These are phyloP conservation scores for Periglandula ipomoeae DNA, from an alignment of 2,329 filamentous ascomycete genomes.

Conservation along the genomic window DNA sequence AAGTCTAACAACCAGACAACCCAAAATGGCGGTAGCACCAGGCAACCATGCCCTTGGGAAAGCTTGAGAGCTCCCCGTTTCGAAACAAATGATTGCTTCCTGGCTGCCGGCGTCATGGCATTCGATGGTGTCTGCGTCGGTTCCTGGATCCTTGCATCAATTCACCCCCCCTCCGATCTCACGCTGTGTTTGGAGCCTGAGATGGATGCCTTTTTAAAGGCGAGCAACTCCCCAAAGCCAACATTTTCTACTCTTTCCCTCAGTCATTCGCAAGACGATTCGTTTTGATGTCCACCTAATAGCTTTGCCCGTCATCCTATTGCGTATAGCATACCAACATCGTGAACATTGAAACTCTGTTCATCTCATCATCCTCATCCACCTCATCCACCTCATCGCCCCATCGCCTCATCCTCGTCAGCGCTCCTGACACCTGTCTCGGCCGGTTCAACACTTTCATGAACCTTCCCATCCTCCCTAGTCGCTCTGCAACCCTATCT, in stretches of 20 bases:
- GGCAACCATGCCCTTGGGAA: slow-evolving; percentile 21
- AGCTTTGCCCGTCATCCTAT: slow-evolving; percentile 1
- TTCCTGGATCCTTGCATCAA: slow-evolving; percentile 10
- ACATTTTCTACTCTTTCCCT: background rate
- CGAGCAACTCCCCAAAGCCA: background rate
- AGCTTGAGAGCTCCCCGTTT: background rate
- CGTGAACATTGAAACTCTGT: background rate
- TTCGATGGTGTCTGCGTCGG: slow-evolving; percentile 1
- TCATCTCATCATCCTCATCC: background rate
- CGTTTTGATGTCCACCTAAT: background rate
- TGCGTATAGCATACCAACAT: background rate
- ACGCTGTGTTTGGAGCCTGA: background rate
- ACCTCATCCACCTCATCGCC: background rate
- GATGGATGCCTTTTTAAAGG: slow-evolving; percentile 8
- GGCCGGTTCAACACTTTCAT: background rate
- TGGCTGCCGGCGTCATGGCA: slow-evolving; percentile 1
- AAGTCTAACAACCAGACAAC: background rate
- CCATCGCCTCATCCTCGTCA: background rate
- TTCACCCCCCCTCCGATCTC: background rate
- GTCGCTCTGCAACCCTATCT: background rate
- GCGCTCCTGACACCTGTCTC: background rate
- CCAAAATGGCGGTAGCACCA: slow-evolving; percentile 16
- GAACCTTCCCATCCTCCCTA: background rate
- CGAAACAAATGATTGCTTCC: slow-evolving; percentile 3
- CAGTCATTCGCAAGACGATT: slow-evolving; percentile 1